Conservation (phyloP, 2,329 filamentous ascomycete genomes). For the Penicillium decumbens region DNA sequence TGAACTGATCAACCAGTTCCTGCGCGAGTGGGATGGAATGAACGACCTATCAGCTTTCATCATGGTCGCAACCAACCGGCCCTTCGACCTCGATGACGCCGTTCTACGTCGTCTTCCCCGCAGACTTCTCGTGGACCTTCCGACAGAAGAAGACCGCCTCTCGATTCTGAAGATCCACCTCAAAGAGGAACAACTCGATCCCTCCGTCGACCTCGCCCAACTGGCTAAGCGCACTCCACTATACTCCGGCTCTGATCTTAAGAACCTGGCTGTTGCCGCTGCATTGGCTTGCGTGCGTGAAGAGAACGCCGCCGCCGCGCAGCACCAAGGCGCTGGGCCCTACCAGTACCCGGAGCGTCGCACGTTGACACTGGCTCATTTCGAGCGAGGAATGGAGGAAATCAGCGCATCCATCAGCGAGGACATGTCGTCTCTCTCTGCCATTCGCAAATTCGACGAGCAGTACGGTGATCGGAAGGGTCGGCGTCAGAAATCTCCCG, state of each 20-base stretch:
- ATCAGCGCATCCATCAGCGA: conserved; percentile 90
- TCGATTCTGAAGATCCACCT: conserved; percentile 49
- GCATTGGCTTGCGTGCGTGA: conserved; percentile 48
- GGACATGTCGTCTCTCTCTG: conserved; percentile 80
- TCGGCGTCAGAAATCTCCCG: conserved; percentile 55
- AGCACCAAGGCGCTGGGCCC: conserved; percentile 35
- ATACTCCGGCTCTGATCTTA: conserved; percentile 52
- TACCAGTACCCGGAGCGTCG: conserved; percentile 66
- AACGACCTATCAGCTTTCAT: conserved; percentile 81
- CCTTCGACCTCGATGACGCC: conserved; percentile 78
- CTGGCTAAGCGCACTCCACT: conserved; percentile 45
- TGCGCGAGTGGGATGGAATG: conserved; percentile 95
- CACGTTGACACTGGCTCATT: conserved; percentile 64
- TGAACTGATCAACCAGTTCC: conserved; percentile 93
- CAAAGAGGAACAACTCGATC: conserved; percentile 44
- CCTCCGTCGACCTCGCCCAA: conserved; percentile 40
- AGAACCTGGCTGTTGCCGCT: conserved; percentile 50
- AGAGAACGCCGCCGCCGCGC: conserved; percentile 41
- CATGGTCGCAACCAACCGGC: conserved; percentile 95
- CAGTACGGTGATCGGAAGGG: conserved; percentile 80
- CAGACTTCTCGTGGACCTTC: conserved; percentile 48
- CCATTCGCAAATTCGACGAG: conserved; percentile 92
- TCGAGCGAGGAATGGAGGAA: conserved; percentile 78
- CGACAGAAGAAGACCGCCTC: conserved; percentile 43
- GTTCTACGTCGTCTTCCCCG: conserved; percentile 49